Evolutionary conservation across 2,329 filamentous ascomycete species (phyloP), one percentile per base, ranked within the genome.

Genomic region (Phyllosticta citriasiana): DNA sequence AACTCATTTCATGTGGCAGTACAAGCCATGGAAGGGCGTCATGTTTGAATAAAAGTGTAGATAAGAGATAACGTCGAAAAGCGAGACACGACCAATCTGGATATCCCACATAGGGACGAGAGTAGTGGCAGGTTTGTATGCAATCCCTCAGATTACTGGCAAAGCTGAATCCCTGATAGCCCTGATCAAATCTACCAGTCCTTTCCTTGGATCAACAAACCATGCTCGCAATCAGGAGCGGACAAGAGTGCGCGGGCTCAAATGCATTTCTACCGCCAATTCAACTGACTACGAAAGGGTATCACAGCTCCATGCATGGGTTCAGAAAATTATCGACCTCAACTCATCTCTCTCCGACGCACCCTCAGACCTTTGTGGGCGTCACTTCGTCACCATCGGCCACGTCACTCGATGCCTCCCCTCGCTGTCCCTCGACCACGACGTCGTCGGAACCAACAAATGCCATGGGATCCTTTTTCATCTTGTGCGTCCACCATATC

Each of bases 401-500:
- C 40, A n/a, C 40, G 7, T 47, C 40, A n/a, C 40, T 47, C 40
- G 40, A 47, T n/a, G 40, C 19, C 40, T 47, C 40, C 14, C 16
- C 25, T 30, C 53, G 14, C 12, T 7, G 51, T 56, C 58, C 16
- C 26, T 24, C 40, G 10, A 25, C 53, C 3, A 53, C 40, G 6
- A 53, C 58, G 19, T 60, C 58, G n/a, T 47, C 40, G 40, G 40
- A 47, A n/a, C 40, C 40, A n/a, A 47, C 14, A 47, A 47, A 47
- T 19, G 55, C 58, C 16, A 60, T 22, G 9, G 35, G 53, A 4
- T 19, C 33, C 26, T 56, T 60, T 2, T 56, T 54, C n/a, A 12
- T 19, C 6, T 26, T 26, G 2, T 25, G 25, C 2, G 58, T 60
- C 65, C 80, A 71, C 66, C 76, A 82, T 1, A 81, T 74, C 52